phyloP scores from a whole-genome alignment of 129 eudicot species.

The Artemisia tridentata region DNA sequence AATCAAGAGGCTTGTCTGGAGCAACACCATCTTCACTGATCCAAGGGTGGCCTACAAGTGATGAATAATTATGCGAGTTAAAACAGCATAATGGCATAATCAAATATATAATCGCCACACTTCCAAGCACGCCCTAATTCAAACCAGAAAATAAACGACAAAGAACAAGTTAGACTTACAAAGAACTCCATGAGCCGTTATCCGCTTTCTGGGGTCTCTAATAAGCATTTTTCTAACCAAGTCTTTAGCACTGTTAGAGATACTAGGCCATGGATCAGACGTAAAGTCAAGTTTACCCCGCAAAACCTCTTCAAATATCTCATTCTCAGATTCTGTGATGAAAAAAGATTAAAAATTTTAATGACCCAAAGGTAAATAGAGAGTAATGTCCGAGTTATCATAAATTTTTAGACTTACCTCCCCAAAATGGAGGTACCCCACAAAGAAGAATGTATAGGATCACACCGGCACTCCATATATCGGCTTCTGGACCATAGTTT shows the following conservation, averaged over 20 bases:
- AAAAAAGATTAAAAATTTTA: slow-evolving; percentile 1
- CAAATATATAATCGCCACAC: neutral
- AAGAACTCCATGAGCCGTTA: slow-evolving; percentile 75
- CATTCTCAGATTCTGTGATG: slow-evolving; percentile 63
- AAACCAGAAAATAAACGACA: neutral
- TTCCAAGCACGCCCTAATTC: neutral
- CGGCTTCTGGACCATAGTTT: slow-evolving; percentile 80
- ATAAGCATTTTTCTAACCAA: slow-evolving; percentile 72
- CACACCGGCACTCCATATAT: slow-evolving; percentile 94
- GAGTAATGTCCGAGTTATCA: neutral
- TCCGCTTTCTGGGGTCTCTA: slow-evolving; percentile 64
- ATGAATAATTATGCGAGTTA: too few species aligned
- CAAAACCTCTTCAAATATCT: slow-evolving; percentile 74
- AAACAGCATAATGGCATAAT: neutral
- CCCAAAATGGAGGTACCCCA: slow-evolving; percentile 96
- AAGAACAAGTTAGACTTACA: slow-evolving; percentile 47
- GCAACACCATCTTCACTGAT: slow-evolving; percentile 66
- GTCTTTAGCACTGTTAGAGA: slow-evolving; percentile 82
- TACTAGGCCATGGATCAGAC: slow-evolving; percentile 89
- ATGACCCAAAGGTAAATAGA: neutral
- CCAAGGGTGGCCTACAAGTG: slow-evolving; percentile 80
- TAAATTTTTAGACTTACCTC: slow-evolving; percentile 46
- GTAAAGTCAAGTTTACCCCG: slow-evolving; percentile 67
- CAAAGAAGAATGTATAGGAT: slow-evolving; percentile 75
- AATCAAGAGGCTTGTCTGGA: slow-evolving; percentile 85